Evolutionary conservation across 2,329 filamentous ascomycete species (phyloP).

Genomic region (Orbilia brochopaga): DNA sequence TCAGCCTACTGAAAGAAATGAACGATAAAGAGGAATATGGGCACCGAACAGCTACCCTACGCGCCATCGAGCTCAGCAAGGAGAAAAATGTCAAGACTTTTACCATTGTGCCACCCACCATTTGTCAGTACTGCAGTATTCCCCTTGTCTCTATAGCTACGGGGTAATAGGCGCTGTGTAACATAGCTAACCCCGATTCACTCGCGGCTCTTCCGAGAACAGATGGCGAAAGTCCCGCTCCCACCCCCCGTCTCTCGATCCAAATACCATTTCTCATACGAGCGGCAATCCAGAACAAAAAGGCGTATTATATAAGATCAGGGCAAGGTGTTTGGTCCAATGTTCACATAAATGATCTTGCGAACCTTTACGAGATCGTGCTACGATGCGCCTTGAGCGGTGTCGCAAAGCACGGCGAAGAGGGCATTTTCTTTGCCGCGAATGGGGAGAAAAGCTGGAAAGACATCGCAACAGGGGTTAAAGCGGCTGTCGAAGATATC

Average conservation of each 20-base stretch:
- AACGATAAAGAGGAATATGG: conserved; percentile 30
- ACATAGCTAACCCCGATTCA: not conserved
- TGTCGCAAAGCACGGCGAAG: conserved; percentile 17
- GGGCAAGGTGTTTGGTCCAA: conserved; percentile 40
- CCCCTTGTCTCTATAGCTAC: no score
- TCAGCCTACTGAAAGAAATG: conserved; percentile 30
- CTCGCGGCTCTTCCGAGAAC: not conserved
- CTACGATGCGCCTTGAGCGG: conserved; percentile 30
- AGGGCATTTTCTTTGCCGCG: conserved; percentile 39
- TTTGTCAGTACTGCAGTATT: conserved; percentile 26
- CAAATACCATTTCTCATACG: conserved; percentile 32
- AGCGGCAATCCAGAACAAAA: conserved; percentile 31
- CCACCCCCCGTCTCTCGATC: conserved; percentile 36
- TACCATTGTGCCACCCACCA: conserved; percentile 31
- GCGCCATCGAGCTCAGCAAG: conserved; percentile 17
- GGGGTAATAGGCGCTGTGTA: no score
- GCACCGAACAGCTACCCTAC: conserved; percentile 29
- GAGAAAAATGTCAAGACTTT: conserved; percentile 22
- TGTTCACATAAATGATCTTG: conserved; percentile 30
- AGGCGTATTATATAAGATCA: conserved; percentile 22
- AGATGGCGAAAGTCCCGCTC: conserved; percentile 24
- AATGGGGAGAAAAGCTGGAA: conserved; percentile 42
- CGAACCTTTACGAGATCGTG: conserved; percentile 32
- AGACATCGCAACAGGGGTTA: conserved; percentile 23
- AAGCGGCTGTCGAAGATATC: conserved; percentile 27